A percentile compares a stretch with the other conserved stretches of the same genome.
These are phyloP conservation scores for Heterococcus sp. DNA, from an alignment of 108 stramenopile species.

Conservation along the genomic window DNA sequence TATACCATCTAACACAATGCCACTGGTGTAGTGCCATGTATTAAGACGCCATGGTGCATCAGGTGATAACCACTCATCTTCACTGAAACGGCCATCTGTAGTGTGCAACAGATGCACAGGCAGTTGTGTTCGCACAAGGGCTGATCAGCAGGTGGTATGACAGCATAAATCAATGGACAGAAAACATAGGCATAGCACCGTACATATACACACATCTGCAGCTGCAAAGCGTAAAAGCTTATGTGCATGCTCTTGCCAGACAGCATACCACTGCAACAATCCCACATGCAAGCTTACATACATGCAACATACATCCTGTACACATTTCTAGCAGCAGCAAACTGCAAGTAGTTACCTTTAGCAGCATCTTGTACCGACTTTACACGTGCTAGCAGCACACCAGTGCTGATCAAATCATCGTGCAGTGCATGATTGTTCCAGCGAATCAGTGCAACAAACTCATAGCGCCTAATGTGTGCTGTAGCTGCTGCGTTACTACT, in stretches of 20 bases:
- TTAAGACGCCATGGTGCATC: slow-evolving; percentile 5
- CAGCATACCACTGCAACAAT: not conserved
- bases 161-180: too few species aligned
- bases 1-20: not conserved
- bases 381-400: slow-evolving; percentile 3
- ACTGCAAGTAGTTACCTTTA: not conserved
- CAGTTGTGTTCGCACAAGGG: too few species aligned
- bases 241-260: not conserved
- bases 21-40: not conserved
- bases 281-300: not conserved
- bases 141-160: too few species aligned
- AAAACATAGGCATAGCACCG: too few species aligned
- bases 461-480: slow-evolving; percentile 24
- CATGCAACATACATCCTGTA: not conserved
- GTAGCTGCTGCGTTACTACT: slow-evolving; percentile 5
- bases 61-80: slow-evolving; percentile 18
- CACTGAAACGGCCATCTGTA: slow-evolving; percentile 3
- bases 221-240: too few species aligned
- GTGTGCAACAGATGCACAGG: too few species aligned
- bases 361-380: not conserved
- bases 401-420: slow-evolving; percentile 20
- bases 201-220: too few species aligned
- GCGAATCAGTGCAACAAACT: slow-evolving; percentile 37
- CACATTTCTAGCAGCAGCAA: too few species aligned
- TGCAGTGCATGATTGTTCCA: slow-evolving; percentile 43